Evolutionary conservation across 23 red algal genomes (phyloP).

Genomic region (Gracilaria domingensis): DNA sequence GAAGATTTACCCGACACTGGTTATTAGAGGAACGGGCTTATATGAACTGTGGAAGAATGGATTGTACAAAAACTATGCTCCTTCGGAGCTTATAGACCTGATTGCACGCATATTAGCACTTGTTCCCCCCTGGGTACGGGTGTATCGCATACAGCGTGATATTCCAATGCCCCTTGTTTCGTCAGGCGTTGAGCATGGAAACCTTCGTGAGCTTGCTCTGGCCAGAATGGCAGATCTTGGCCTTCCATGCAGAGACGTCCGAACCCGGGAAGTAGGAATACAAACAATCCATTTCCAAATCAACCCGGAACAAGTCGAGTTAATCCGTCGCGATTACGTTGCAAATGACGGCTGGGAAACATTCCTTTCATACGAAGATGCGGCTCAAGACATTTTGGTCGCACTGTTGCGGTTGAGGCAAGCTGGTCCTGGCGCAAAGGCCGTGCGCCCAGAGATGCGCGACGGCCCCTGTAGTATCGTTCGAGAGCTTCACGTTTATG

Average conservation of each 20-base stretch:
- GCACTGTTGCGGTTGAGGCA: conserved; percentile 89
- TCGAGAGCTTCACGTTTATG: conserved; percentile 99
- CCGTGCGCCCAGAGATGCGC: conserved; percentile 85
- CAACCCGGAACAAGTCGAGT: conserved; percentile 86
- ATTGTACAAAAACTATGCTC: conserved; percentile 91
- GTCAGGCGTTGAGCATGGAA: conserved; percentile 97
- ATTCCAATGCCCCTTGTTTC: conserved; percentile 99
- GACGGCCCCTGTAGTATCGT: conserved; percentile 79
- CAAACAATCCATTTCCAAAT: conserved; percentile 92
- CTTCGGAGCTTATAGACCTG: conserved; percentile 87
- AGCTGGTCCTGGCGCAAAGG: conserved; percentile 38
- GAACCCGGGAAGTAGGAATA: conserved; percentile 99
- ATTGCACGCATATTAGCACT: conserved; percentile 83
- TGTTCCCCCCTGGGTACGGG: conserved; percentile 97
- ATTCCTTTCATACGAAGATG: conserved; percentile 97
- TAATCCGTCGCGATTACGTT: conserved; percentile 96
- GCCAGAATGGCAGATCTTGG: conserved; percentile 92
- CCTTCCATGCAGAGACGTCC: conserved; percentile 92
- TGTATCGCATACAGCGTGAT: conserved; percentile 98
- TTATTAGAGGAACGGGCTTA: conserved; percentile 91
- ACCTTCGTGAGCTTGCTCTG: conserved; percentile 92
- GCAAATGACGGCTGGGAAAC: conserved; percentile 99
- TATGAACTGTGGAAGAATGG: conserved; percentile 99
- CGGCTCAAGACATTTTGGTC: conserved; percentile 95
- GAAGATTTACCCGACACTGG: conserved; percentile 99